Evolutionary conservation across 1,284 basidiomycete species (phyloP).

Genomic region (Boletus mariae): DNA sequence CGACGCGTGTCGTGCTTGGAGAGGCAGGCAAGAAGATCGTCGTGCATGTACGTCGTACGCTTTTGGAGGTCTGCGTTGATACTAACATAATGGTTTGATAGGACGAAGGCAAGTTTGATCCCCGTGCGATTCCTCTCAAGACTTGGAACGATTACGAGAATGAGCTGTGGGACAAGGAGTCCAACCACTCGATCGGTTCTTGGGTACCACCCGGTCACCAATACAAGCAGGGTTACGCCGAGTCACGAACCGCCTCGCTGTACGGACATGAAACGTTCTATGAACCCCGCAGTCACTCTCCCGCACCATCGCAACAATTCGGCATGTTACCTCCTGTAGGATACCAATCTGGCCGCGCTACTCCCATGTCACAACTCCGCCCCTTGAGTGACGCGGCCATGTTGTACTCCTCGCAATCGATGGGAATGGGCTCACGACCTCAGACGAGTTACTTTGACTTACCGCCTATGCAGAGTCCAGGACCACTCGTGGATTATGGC

Average conservation of each 20-base stretch:
- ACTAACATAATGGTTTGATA: conserved; percentile 32
- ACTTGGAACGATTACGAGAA: conserved; percentile 98
- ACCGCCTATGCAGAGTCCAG: conserved; percentile 50
- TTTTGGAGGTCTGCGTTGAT: background rate
- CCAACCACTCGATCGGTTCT: conserved; percentile 85
- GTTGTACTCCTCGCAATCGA: conserved; percentile 55
- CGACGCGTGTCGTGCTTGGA: conserved; percentile 89
- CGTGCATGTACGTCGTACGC: conserved; percentile 70
- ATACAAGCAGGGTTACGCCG: conserved; percentile 67
- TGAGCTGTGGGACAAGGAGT: conserved; percentile 96
- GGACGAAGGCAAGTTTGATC: conserved; percentile 98
- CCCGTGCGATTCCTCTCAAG: conserved; percentile 87
- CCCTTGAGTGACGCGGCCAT: conserved; percentile 37
- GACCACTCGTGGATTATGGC: conserved; percentile 43
- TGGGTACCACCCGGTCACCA: conserved; percentile 73
- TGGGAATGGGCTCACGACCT: conserved; percentile 62
- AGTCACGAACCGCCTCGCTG: conserved; percentile 69
- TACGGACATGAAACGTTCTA: conserved; percentile 84
- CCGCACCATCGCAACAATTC: conserved; percentile 58
- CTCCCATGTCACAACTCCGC: conserved; percentile 48
- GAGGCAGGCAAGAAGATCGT: conserved; percentile 95
- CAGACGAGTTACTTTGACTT: conserved; percentile 73
- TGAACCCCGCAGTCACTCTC: conserved; percentile 65
- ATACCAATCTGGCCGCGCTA: conserved; percentile 75
- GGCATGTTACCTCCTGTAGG: conserved; percentile 59